Percentiles rank a stretch among this genome's conserved stretches.
Evolutionary conservation across 2,329 filamentous ascomycete species (phyloP).

Genomic region (Phialophora expanda): DNA sequence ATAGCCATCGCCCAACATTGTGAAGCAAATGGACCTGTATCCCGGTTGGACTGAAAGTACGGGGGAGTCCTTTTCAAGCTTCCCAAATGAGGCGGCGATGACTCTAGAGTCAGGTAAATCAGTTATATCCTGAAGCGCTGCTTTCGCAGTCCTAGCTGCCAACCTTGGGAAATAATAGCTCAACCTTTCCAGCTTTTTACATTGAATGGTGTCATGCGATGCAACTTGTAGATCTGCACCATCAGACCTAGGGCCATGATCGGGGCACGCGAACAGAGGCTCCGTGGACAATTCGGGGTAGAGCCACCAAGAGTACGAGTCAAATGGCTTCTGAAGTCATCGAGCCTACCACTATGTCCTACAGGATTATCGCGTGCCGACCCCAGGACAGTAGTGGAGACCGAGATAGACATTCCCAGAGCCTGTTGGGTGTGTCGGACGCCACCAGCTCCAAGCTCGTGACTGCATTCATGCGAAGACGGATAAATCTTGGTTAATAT

Average conservation of each 20-base stretch:
- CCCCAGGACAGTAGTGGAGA: slow-evolving; percentile 22
- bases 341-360: slow-evolving; percentile 3
- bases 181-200: not conserved
- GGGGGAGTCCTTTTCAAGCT: not conserved
- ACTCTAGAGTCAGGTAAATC: not conserved
- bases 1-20: slow-evolving; percentile 10
- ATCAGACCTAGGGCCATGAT: not conserved
- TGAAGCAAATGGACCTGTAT: not conserved
- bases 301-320: not conserved
- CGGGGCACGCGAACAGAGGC: not conserved
- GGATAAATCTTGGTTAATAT: slow-evolving; percentile 5
- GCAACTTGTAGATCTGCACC: slow-evolving; percentile 9
- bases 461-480: slow-evolving; percentile 14
- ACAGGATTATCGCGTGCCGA: slow-evolving; percentile 18
- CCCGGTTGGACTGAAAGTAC: not conserved
- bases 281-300: slow-evolving; percentile 9
- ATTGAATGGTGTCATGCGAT: slow-evolving; percentile 13
- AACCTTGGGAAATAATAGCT: not conserved
- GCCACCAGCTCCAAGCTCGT: not conserved
- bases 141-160: slow-evolving; percentile 3
- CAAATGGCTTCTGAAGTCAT: slow-evolving; percentile 1
- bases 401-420: not conserved
- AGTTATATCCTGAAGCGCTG: not conserved
- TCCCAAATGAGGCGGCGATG: not conserved
- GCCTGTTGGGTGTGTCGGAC: not conserved